Evolutionary conservation across 192 early-diverging fungal species (phyloP).

Genomic region (Powellomyces hirtus): DNA sequence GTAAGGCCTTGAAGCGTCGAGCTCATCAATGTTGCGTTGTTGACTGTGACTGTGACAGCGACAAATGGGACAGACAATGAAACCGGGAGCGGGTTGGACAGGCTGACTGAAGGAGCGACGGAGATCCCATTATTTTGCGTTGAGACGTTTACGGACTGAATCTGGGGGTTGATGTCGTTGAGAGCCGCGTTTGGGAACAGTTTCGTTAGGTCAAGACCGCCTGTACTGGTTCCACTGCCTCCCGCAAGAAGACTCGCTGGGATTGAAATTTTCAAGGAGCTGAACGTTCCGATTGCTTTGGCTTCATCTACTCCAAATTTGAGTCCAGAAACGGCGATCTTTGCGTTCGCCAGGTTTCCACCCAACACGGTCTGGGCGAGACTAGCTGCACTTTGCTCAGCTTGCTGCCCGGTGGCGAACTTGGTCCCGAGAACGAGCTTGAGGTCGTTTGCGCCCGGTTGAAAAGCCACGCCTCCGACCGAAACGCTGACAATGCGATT

Average conservation of each 20-base stretch:
- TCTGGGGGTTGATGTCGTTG: neutral
- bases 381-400: neutral
- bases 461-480: neutral
- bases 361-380: neutral
- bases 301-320: conserved; percentile 4
- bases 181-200: conserved; percentile 2
- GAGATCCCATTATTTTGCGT: neutral
- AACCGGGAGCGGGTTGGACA: conserved; percentile 12
- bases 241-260: neutral
- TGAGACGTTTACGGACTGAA: neutral
- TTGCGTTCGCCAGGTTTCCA: neutral
- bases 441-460: conserved; percentile 8
- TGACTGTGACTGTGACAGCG: neutral
- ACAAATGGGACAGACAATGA: conserved; percentile 10
- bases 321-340: conserved; percentile 3
- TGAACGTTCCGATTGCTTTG: conserved; percentile 8
- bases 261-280: neutral
- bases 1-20: conserved; percentile 5
- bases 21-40: neutral
- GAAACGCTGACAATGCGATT: neutral
- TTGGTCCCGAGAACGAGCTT: neutral
- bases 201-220: neutral
- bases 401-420: neutral
- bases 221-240: neutral
- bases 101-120: neutral